Evolutionary conservation across 495 filamentous ascomycete species (phyloP), one percentile per base, ranked within the genome.

Genomic region (Evernia prunastri): DNA sequence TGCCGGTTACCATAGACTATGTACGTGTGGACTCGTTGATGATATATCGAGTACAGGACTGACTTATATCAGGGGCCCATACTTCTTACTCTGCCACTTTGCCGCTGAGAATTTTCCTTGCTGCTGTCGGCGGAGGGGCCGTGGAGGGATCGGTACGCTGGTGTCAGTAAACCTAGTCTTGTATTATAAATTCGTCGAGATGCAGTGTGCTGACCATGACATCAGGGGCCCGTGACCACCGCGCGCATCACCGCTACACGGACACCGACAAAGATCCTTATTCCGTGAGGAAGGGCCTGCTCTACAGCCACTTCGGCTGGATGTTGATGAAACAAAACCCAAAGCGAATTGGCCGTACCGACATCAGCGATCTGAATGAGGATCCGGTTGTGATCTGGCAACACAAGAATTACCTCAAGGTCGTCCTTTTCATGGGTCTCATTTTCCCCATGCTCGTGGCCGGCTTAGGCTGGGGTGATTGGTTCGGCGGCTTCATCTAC

Each of bases 221-320:
- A 15, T 18, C 6, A 54, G 51, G 95, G 95, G 87, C 91, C 65
- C 87, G 91, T 67, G 91, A 91, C 74, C 95, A 98, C 81, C 89
- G 95, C 64, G 91, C 95, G 70, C 95, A 99, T 78, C 95, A 99
- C 81, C 88, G 95, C 69, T 97, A 96, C 74, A 98, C 95, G 81
- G 95, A 97, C 71, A 99, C 95, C 71, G 89, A 96, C 60, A 97
- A 99, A 80, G 95, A 99, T 72, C 95, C 95, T 31, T 99, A 97
- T 82, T 95, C 90, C 59, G 95, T 99, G 67, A 90, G 94, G 78
- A 99, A 99, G 86, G 54, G 51, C 7, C 42, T 53, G 13, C 35
- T 51, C 15, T 57, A 62, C 49, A 58, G 37, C 43, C 53, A 65
- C 25, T 80, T 98, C 56, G 94, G 94, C 73, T 87, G 86, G 86